Percentiles rank a stretch among this genome's conserved stretches.
Conservation (phyloP, 495 filamentous ascomycete genomes). For the Articulospora tetracladia region DNA sequence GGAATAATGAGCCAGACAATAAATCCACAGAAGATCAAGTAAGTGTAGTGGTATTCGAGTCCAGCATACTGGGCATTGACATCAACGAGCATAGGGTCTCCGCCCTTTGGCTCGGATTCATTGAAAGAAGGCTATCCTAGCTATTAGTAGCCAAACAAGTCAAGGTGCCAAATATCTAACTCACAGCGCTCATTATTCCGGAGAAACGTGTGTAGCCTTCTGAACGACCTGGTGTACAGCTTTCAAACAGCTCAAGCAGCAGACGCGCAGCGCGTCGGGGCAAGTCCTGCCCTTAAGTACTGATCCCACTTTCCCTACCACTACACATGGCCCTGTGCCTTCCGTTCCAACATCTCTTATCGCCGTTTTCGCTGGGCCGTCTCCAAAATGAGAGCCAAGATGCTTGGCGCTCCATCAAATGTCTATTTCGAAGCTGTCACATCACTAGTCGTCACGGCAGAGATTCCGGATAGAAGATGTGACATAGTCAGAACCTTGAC, state of each 20-base stretch:
- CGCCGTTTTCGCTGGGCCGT: neutral
- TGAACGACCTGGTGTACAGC: neutral
- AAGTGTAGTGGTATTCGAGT: conserved; percentile 27
- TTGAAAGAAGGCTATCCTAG: conserved; percentile 24
- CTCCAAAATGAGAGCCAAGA: conserved; percentile 4
- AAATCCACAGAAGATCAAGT: conserved; percentile 25
- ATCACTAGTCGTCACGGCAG: neutral
- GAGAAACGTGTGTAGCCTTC: neutral
- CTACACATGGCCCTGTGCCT: neutral
- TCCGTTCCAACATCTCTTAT: neutral
- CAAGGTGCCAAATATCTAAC: neutral
- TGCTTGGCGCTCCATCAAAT: conserved; percentile 4
- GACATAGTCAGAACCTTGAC: neutral
- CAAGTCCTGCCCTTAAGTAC: neutral
- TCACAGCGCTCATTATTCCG: conserved; percentile 20
- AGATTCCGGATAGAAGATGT: neutral
- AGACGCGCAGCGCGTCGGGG: neutral
- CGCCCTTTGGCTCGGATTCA: conserved; percentile 40
- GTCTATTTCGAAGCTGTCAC: neutral
- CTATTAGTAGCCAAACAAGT: neutral
- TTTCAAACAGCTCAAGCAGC: neutral
- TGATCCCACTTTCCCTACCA: neutral
- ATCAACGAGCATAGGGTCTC: conserved; percentile 36
- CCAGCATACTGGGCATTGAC: conserved; percentile 27
- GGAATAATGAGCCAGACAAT: conserved; percentile 59